Conservation (phyloP, 2,329 filamentous ascomycete genomes). For the Xylariaceae sp. region DNA sequence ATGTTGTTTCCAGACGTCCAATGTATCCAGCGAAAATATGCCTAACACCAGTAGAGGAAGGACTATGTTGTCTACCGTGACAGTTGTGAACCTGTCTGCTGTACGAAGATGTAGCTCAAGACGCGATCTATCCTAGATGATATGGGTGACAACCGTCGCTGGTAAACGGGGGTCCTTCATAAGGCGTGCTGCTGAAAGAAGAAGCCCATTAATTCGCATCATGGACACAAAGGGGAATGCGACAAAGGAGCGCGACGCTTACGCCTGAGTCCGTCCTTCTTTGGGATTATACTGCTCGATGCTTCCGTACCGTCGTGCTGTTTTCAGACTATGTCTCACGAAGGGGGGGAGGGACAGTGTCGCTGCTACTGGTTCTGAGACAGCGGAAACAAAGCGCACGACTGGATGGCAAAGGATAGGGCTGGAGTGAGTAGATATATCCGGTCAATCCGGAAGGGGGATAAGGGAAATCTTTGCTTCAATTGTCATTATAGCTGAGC, state of each 20-base stretch:
- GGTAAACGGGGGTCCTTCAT: conserved; percentile 7
- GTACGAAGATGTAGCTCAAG: background rate
- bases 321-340: conserved; percentile 16
- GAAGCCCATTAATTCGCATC: background rate
- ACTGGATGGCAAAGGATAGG: background rate
- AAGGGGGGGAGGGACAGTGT: background rate
- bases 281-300: background rate
- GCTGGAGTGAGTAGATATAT: too few species aligned
- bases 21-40: background rate
- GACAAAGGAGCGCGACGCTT: conserved; percentile 8
- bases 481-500: background rate
- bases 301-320: conserved; percentile 18
- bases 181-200: conserved; percentile 19
- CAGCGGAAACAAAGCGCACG: conserved; percentile 5
- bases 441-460: background rate
- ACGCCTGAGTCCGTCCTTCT: conserved; percentile 2
- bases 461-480: background rate
- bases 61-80: too few species aligned
- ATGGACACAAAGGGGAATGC: conserved; percentile 11
- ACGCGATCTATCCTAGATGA: too few species aligned
- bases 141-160: background rate
- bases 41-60: too few species aligned
- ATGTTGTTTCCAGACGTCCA: background rate
- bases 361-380: background rate
- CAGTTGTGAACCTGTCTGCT: too few species aligned